Conservation (phyloP, 2,329 filamentous ascomycete genomes). For the Fusarium burgessii region DNA sequence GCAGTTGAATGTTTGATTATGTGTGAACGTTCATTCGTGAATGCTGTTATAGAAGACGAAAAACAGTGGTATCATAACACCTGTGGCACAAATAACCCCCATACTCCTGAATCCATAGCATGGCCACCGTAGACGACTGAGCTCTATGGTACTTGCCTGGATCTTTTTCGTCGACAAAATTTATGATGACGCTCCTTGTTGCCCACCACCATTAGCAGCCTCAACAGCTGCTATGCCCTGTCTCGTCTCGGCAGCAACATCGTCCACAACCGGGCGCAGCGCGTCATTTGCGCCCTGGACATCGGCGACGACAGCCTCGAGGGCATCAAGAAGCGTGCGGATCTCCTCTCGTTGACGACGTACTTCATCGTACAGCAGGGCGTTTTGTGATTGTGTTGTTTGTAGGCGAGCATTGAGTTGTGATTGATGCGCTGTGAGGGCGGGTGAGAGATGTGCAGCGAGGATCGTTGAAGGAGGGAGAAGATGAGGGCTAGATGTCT, state of each 20-base stretch:
- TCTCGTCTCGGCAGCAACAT: conserved; percentile 64
- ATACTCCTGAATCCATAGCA: conserved; percentile 1
- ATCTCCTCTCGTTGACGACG: conserved; percentile 67
- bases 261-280: conserved; percentile 60
- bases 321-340: conserved; percentile 59
- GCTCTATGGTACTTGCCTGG: neutral
- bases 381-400: conserved; percentile 68
- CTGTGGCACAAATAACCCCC: neutral
- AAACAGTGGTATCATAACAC: conserved; percentile 32
- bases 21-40: conserved; percentile 14
- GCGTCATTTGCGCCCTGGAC: conserved; percentile 64
- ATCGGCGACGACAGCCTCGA: conserved; percentile 67
- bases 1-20: neutral
- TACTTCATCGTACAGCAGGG: conserved; percentile 63
- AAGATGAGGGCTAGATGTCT: conserved; percentile 62
- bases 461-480: conserved; percentile 66
- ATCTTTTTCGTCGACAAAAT: neutral
- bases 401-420: conserved; percentile 69
- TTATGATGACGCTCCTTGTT: conserved; percentile 1
- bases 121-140: neutral
- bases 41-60: conserved; percentile 27
- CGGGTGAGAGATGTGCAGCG: conserved; percentile 66
- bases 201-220: conserved; percentile 14
- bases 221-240: conserved; percentile 44
- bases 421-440: conserved; percentile 64